Evolutionary conservation across 2,329 filamentous ascomycete genomes (phyloP), one percentile per base, ranked within the genome.

Genomic region (Calycina herbarum): DNA sequence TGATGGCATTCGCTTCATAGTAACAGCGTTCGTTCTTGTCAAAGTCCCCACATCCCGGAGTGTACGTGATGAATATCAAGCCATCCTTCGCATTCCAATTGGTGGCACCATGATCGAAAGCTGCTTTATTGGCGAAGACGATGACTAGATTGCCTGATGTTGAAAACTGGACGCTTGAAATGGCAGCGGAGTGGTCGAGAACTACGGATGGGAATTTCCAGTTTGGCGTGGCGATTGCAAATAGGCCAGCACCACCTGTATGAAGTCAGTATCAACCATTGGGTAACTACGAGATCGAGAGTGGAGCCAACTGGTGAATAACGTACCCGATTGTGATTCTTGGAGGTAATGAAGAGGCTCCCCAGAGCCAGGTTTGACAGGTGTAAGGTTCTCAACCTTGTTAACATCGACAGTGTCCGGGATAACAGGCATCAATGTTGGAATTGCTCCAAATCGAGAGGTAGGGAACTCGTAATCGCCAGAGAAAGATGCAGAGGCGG

Each of bases 1-100:
- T 63, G 2, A 76, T 33, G 8, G 60, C 61, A 5, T 63, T 69
- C 45, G 71, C 73, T 20, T 71, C 65, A 64, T 76, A 77, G 61
- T 72, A 77, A 69, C 75, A 77, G 17, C 76, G 66, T 27, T 77
- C 71, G 31, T 70, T 71, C 8, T 68, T 66, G 11, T 63, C 63
- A 15, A 24, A 57, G n/a, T 71, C 71, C 10, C 72, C 72, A 58
- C 75, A 76, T 31, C 73, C 73, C 1, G 67, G 42, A 5, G 68
- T 67, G 38, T 72, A 72, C 15, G 70, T 70, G 20, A 77, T 70
- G 3, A 77, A 69, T 38, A 77, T 57, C 15, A 64, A 31, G 33
- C 29, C 57, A 10, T 57, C 15, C 10, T 17, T 6, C 7, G 15
- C 63, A n/a, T 64, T 35, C 63, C 63, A 64, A 11, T 27, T 56